Conservation (phyloP, 805 yeast genomes). For the Kazachstania africana region DNA sequence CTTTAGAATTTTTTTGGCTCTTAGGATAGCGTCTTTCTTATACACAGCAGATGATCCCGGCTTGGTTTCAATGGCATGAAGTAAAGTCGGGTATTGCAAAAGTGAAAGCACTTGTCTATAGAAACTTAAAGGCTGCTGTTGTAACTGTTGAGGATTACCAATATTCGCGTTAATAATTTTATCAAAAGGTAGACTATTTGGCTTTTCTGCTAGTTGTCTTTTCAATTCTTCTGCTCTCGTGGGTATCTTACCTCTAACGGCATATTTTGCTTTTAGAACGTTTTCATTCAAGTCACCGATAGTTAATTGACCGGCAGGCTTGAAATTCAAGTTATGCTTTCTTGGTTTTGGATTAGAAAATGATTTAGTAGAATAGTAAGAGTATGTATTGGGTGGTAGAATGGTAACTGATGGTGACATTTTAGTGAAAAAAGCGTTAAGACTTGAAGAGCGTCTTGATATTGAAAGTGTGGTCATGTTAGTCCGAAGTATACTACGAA, state of each 20-base stretch:
- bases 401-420: conserved; percentile 1
- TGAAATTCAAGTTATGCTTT: conserved; percentile 6
- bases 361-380: not conserved
- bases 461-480: too few species aligned
- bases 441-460: not conserved
- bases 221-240: conserved; percentile 79
- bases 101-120: conserved; percentile 83
- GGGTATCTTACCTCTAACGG: conserved; percentile 93
- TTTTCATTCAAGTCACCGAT: conserved; percentile 53
- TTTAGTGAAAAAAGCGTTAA: not conserved
- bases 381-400: not conserved
- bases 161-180: conserved; percentile 82
- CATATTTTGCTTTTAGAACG: conserved; percentile 82
- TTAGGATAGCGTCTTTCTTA: conserved; percentile 58
- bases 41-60: conserved; percentile 20
- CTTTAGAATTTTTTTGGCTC: conserved; percentile 53
- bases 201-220: conserved; percentile 39
- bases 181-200: conserved; percentile 61
- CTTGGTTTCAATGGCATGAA: conserved; percentile 25
- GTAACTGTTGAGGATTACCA: conserved; percentile 96
- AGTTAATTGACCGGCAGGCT: conserved; percentile 28
- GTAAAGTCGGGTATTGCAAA: conserved; percentile 70
- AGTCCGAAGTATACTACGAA: too few species aligned
- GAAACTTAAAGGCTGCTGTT: conserved; percentile 90
- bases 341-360: not conserved